phyloP scores from a whole-genome alignment of 495 filamentous ascomycete species.

The Penicillium arizonense region DNA sequence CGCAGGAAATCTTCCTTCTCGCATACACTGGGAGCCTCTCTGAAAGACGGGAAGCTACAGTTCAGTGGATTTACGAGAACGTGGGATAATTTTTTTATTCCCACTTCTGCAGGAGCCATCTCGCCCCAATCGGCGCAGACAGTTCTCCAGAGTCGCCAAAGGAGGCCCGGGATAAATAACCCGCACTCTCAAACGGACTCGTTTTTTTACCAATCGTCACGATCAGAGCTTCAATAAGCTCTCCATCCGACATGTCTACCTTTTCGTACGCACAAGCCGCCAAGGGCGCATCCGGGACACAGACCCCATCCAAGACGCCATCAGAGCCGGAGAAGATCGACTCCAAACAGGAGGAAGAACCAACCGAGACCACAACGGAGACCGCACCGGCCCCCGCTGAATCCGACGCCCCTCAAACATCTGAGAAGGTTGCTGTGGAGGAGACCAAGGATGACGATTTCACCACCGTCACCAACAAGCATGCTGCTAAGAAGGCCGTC shows the following conservation, averaged over 20 bases:
- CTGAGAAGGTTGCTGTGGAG: slow-evolving; percentile 24
- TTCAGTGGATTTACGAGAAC: slow-evolving; percentile 33
- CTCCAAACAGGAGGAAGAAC: slow-evolving; percentile 31
- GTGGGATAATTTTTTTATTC: slow-evolving; percentile 27
- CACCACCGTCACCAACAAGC: slow-evolving; percentile 30
- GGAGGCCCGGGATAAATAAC: slow-evolving; percentile 25
- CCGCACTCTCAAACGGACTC: slow-evolving; percentile 10
- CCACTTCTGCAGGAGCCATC: slow-evolving; percentile 28
- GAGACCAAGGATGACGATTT: slow-evolving; percentile 34
- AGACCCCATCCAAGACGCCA: slow-evolving; percentile 34
- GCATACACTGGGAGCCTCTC: slow-evolving; percentile 20
- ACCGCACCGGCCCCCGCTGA: slow-evolving; percentile 19
- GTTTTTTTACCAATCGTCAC: slow-evolving; percentile 10
- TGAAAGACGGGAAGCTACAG: slow-evolving; percentile 28
- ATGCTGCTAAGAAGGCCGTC: slow-evolving; percentile 30
- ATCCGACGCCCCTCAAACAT: slow-evolving; percentile 24
- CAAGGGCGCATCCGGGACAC: slow-evolving; percentile 60
- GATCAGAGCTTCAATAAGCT: slow-evolving; percentile 18
- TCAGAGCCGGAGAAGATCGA: slow-evolving; percentile 30
- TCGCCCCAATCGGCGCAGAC: slow-evolving; percentile 21
- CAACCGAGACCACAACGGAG: slow-evolving; percentile 17
- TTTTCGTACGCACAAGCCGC: slow-evolving; percentile 98
- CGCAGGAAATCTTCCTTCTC: not conserved
- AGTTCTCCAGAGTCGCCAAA: slow-evolving; percentile 25
- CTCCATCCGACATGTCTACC: slow-evolving; percentile 23